Evolutionary conservation across 495 filamentous ascomycete species (phyloP).

Genomic region (Astrothelium macrocarpum): DNA sequence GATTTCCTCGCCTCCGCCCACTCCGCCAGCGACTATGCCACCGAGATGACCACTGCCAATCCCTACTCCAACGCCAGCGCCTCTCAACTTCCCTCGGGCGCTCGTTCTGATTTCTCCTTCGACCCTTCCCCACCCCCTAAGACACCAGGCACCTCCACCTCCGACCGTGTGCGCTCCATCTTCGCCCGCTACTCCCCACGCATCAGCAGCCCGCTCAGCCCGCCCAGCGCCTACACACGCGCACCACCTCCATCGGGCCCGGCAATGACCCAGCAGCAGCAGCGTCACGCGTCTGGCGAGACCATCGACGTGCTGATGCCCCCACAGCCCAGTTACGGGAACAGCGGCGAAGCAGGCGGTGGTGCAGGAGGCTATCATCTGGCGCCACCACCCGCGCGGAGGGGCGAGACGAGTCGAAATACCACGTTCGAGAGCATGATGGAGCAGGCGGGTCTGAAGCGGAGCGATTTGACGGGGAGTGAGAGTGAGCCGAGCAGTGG

Average conservation of each 20-base stretch:
- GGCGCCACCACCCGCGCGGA: conserved; percentile 7
- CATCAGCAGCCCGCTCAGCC: conserved; percentile 11
- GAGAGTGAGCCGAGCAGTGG: background rate
- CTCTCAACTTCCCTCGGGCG: background rate
- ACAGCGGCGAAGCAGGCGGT: background rate
- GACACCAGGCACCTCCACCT: background rate
- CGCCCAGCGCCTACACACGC: conserved; percentile 5
- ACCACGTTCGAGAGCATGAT: conserved; percentile 62
- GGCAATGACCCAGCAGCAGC: conserved; percentile 12
- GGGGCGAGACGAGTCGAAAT: conserved; percentile 26
- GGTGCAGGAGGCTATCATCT: no score
- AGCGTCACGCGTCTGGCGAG: conserved; percentile 19
- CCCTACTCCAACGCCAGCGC: conserved; percentile 13
- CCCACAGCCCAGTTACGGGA: conserved; percentile 15
- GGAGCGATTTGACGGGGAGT: conserved; percentile 16
- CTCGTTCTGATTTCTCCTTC: conserved; percentile 1
- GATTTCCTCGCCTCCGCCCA: conserved; percentile 40
- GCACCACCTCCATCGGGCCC: background rate
- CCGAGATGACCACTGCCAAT: conserved; percentile 8
- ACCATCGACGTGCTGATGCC: conserved; percentile 35
- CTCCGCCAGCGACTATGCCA: conserved; percentile 24
- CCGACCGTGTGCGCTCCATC: conserved; percentile 4
- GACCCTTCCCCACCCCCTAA: background rate
- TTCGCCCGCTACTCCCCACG: conserved; percentile 7
- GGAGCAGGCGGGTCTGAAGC: conserved; percentile 44